A percentile compares a stretch with the other conserved stretches of the same genome.
phyloP scores from a whole-genome alignment of 169 alveolate genomes.

The Plasmodium sp. region DNA sequence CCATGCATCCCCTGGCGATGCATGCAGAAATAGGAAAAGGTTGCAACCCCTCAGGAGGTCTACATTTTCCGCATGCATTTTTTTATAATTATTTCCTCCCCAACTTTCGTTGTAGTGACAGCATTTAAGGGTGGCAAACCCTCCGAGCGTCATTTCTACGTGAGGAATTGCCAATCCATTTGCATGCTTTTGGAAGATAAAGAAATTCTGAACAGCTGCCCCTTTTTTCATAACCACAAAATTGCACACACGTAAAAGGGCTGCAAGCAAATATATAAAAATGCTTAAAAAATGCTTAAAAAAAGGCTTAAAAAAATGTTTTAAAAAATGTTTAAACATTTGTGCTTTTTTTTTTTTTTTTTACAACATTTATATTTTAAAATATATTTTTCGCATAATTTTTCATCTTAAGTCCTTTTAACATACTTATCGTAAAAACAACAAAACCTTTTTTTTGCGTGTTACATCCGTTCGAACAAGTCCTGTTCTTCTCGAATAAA shows the following conservation, averaged over 20 bases:
- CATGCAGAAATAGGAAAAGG: slow-evolving; percentile 35
- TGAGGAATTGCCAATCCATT: background rate
- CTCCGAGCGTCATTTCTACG: background rate
- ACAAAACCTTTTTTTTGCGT: background rate
- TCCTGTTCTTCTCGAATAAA: background rate
- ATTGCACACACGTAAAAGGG: background rate
- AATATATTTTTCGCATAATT: background rate
- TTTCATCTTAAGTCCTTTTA: background rate
- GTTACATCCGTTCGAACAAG: background rate
- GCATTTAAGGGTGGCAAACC: background rate
- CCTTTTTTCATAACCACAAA: background rate
- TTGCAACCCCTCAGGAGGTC: background rate
- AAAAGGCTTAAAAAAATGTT: background rate
- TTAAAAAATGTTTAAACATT: background rate
- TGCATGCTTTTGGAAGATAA: background rate
- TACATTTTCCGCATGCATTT: slow-evolving; percentile 38
- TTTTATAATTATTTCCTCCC: background rate
- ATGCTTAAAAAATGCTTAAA: too few relatives aligned
- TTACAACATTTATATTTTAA: background rate
- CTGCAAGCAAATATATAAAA: background rate
- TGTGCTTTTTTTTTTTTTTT: background rate
- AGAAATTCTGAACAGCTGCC: background rate
- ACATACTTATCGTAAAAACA: background rate
- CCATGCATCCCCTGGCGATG: background rate
- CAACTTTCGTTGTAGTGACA: background rate